These are phyloP conservation scores for Neurospora sp. DNA, from an alignment of 495 filamentous ascomycete species.

Conservation along the genomic window DNA sequence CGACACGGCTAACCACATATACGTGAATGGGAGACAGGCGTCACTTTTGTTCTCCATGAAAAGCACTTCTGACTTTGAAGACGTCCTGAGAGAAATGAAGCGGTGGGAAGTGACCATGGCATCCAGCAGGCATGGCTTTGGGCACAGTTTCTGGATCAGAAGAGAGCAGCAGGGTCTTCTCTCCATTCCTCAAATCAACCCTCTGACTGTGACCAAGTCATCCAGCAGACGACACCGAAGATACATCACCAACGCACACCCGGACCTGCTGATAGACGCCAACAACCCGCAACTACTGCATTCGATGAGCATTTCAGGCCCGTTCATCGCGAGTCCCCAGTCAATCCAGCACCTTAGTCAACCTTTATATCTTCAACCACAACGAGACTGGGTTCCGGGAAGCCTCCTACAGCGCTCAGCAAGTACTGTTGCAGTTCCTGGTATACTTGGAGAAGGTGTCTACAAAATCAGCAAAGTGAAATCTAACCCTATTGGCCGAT, in stretches of 20 bases:
- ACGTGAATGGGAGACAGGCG: neutral
- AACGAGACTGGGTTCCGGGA: conserved; percentile 7
- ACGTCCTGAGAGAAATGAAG: conserved; percentile 8
- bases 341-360: conserved; percentile 10
- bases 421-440: conserved; percentile 12
- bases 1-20: neutral
- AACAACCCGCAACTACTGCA: neutral
- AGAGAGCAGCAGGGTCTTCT: neutral
- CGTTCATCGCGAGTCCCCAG: neutral
- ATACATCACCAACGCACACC: neutral
- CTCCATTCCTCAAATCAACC: neutral
- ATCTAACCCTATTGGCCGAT: conserved; percentile 2
- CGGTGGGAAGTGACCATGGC: conserved; percentile 5
- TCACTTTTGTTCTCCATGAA: conserved; percentile 12
- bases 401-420: conserved; percentile 7
- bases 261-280: neutral
- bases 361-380: neutral
- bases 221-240: neutral
- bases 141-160: neutral
- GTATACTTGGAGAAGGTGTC: conserved; percentile 15
- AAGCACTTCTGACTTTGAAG: conserved; percentile 7
- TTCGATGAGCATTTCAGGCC: neutral
- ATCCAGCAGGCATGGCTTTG: neutral
- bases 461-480: conserved; percentile 20
- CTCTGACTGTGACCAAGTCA: neutral